Conservation (phyloP, 371 early-diverging fungal genomes). For the Rhizopus delemar region DNA sequence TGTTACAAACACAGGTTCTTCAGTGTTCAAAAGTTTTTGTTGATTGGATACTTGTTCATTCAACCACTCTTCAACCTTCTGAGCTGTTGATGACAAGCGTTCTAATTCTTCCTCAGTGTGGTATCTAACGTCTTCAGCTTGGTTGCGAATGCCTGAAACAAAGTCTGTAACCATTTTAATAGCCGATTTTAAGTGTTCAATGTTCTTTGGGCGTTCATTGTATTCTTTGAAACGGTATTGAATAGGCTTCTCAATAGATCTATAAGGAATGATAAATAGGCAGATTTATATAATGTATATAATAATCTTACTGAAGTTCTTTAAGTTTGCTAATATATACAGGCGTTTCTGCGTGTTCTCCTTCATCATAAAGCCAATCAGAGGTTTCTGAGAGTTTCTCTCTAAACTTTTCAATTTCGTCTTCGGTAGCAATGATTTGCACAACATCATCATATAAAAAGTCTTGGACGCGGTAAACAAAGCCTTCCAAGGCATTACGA, state of each 20-base stretch:
- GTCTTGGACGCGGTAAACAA: constrained; percentile 85
- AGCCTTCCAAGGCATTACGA: constrained; percentile 86
- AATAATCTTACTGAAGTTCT: constrained; percentile 47
- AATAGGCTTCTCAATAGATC: constrained; percentile 67
- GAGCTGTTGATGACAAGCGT: constrained; percentile 42
- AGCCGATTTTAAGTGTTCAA: constrained; percentile 46
- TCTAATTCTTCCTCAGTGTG: constrained; percentile 68
- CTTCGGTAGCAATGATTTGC: constrained; percentile 65
- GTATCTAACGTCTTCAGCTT: constrained; percentile 51
- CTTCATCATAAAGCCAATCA: constrained; percentile 89
- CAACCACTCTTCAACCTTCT: constrained; percentile 65
- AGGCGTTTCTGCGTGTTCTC: constrained; percentile 63
- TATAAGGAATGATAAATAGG: constrained; percentile 24
- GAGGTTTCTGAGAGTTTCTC: constrained; percentile 61
- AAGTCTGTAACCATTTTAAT: constrained; percentile 48
- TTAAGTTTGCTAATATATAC: constrained; percentile 52
- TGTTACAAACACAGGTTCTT: constrained; percentile 66
- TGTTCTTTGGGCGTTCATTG: constrained; percentile 61
- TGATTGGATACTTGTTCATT: constrained; percentile 62
- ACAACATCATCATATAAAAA: constrained; percentile 75
- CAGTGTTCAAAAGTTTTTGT: constrained; percentile 54
- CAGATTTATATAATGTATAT: not conserved
- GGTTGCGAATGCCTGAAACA: constrained; percentile 37
- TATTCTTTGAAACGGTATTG: constrained; percentile 65
- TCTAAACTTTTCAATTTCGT: constrained; percentile 69